Evolutionary conservation across 2,329 filamentous ascomycete species (phyloP).

Genomic region (Zymoseptoria pseudotritici): DNA sequence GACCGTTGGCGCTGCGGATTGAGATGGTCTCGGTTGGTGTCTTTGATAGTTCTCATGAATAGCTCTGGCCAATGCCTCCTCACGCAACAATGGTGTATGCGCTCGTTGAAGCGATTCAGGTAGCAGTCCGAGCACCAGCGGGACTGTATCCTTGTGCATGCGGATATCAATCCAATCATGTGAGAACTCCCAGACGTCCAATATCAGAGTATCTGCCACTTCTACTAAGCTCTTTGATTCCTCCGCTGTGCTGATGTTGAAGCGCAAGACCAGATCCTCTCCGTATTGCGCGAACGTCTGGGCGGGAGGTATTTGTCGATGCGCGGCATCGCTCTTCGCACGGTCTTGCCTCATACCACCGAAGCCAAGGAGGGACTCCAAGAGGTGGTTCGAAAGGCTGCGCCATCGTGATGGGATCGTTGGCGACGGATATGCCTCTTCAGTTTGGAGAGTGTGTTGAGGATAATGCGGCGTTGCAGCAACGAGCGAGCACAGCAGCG

Average conservation of each 20-base stretch:
- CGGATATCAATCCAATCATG: conserved; percentile 78
- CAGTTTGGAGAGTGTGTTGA: conserved; percentile 6
- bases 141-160: conserved; percentile 66
- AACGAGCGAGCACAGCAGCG: conserved; percentile 8
- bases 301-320: conserved; percentile 11
- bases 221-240: conserved; percentile 66
- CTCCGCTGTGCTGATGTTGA: conserved; percentile 63
- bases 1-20: conserved; percentile 1
- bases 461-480: conserved; percentile 8
- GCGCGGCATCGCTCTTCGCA: not conserved
- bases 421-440: not conserved
- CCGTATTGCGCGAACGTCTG: conserved; percentile 49
- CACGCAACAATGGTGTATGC: conserved; percentile 69
- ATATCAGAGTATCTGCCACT: conserved; percentile 65
- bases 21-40: conserved; percentile 25
- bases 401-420: conserved; percentile 10
- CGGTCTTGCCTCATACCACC: not conserved
- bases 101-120: conserved; percentile 64
- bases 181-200: conserved; percentile 87
- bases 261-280: conserved; percentile 80
- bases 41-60: conserved; percentile 66
- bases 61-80: conserved; percentile 60
- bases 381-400: conserved; percentile 7
- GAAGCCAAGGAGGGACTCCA: conserved; percentile 11
- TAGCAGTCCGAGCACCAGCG: conserved; percentile 70